phyloP scores from a whole-genome alignment of 306 rosid genomes.

The Abrus pulchellus region DNA sequence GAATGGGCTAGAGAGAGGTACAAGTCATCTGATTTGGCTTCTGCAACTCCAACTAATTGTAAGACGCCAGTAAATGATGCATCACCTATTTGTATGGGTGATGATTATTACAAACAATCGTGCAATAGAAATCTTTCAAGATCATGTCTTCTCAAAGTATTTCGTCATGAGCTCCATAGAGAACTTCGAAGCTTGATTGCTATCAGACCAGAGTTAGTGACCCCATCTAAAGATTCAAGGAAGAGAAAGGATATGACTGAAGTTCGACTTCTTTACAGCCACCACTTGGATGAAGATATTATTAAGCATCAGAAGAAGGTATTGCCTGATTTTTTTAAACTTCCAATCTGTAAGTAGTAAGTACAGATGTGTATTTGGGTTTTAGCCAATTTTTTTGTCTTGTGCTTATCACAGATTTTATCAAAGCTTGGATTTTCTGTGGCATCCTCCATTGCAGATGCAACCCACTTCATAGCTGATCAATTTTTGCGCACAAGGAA shows the following conservation, averaged over 20 bases:
- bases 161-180: constrained; percentile 66
- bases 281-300: constrained; percentile 77
- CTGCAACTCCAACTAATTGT: constrained; percentile 66
- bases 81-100: constrained; percentile 93
- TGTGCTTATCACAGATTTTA: constrained; percentile 66
- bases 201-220: constrained; percentile 50
- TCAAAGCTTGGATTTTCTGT: constrained; percentile 75
- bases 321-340: constrained; percentile 32
- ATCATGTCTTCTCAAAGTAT: constrained; percentile 59
- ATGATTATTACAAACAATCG: constrained; percentile 71
- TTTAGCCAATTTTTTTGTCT: constrained; percentile 44
- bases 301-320: constrained; percentile 95
- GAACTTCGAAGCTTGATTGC: constrained; percentile 76
- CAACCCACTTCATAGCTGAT: constrained; percentile 94
- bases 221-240: constrained; percentile 77
- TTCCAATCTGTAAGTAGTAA: background rate
- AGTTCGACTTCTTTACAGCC: constrained; percentile 84
- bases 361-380: constrained; percentile 29
- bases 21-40: constrained; percentile 58
- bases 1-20: constrained; percentile 60
- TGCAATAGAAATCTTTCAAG: constrained; percentile 56
- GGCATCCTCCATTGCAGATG: constrained; percentile 77
- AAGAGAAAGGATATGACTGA: constrained; percentile 82
- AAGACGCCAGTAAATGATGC: constrained; percentile 61
- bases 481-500: constrained; percentile 89